Conservation (phyloP, 805 yeast genomes). For the Metschnikowia anglica region DNA sequence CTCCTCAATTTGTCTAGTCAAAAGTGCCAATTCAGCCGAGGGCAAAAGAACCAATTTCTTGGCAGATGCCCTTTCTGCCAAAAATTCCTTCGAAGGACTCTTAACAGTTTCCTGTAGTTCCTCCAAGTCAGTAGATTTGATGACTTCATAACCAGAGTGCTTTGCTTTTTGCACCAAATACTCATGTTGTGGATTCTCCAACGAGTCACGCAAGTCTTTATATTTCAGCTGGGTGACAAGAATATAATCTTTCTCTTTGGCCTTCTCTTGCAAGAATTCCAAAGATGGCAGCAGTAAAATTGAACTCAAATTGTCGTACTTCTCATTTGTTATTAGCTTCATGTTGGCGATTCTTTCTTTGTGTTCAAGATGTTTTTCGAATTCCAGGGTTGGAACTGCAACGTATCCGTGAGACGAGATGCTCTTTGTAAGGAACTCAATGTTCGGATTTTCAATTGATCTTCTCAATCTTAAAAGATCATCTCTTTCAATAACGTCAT, state of each 20-base stretch:
- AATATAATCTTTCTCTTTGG: constrained; percentile 12
- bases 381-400: constrained; percentile 22
- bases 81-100: constrained; percentile 10
- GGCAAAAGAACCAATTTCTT: constrained; percentile 10
- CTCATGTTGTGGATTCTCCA: constrained; percentile 17
- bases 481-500: constrained; percentile 19
- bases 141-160: constrained; percentile 6
- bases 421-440: constrained; percentile 19
- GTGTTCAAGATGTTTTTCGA: constrained; percentile 27
- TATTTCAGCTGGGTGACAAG: constrained; percentile 18
- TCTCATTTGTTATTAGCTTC: constrained; percentile 23
- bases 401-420: constrained; percentile 19
- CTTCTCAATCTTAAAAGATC: constrained; percentile 18
- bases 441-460: constrained; percentile 22
- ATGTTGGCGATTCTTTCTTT: constrained; percentile 28
- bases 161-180: constrained; percentile 18
- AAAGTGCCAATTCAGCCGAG: constrained; percentile 8
- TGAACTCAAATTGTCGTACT: constrained; percentile 17
- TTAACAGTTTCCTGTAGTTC: constrained; percentile 8
- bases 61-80: constrained; percentile 12
- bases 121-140: constrained; percentile 14
- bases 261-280: constrained; percentile 20
- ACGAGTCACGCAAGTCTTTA: constrained; percentile 18
- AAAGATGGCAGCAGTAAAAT: constrained; percentile 13
- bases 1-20: constrained; percentile 8